These are phyloP conservation scores for Xylaria curta DNA, from an alignment of 495 filamentous ascomycete genomes.

Conservation along the genomic window DNA sequence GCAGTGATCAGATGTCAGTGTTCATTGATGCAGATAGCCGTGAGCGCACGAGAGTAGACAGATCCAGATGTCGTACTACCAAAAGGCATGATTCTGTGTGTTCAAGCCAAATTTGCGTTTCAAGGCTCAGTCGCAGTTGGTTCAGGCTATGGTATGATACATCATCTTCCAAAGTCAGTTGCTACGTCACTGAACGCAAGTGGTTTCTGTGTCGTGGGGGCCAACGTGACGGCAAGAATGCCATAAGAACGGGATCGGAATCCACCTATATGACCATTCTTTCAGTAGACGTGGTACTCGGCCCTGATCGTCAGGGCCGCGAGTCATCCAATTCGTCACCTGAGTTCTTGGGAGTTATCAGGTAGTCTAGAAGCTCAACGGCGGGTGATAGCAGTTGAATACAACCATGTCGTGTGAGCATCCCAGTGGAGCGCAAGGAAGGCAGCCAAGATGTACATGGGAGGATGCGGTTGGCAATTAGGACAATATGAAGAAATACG, in stretches of 20 bases:
- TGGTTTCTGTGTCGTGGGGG: constrained; percentile 11
- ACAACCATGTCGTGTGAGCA: constrained; percentile 20
- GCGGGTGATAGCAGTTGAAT: constrained; percentile 20
- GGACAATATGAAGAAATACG: constrained; percentile 24
- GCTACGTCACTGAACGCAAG: constrained; percentile 18
- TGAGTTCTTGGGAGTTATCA: constrained; percentile 10
- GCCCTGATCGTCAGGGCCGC: constrained; percentile 26
- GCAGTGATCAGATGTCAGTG: background rate
- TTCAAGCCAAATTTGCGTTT: background rate
- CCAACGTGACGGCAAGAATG: constrained; percentile 16
- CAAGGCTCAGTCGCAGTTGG: background rate
- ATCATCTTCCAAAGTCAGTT: constrained; percentile 7
- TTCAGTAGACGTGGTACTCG: constrained; percentile 15
- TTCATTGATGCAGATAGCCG: constrained; percentile 19
- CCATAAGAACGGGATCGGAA: constrained; percentile 2
- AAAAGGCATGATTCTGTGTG: background rate
- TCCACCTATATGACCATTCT: constrained; percentile 15
- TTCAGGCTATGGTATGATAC: constrained; percentile 17
- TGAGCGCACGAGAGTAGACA: background rate
- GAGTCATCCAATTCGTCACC: constrained; percentile 26
- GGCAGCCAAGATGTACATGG: constrained; percentile 17
- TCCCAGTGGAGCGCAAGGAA: constrained; percentile 17
- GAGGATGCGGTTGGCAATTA: constrained; percentile 26
- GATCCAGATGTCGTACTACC: constrained; percentile 6
- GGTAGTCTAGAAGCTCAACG: constrained; percentile 24